Evolutionary conservation across 768 basidiomycete genomes (phyloP).

Genomic region (Hysterangium stoloniferum): DNA sequence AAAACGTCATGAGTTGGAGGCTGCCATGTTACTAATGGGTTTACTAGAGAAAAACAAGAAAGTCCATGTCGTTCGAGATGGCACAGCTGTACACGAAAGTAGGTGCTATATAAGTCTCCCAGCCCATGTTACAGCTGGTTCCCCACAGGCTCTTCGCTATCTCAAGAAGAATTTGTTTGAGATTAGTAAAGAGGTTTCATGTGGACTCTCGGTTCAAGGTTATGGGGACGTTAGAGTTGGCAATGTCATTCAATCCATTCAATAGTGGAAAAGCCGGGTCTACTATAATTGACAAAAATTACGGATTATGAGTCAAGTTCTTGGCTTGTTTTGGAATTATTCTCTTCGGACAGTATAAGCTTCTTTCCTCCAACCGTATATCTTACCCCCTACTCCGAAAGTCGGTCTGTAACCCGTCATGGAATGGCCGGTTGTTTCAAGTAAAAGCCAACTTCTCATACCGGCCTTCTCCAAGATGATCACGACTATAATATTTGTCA

Average conservation of each 20-base stretch:
- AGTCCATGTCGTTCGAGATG: slow-evolving; percentile 66
- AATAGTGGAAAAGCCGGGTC: slow-evolving; percentile 68
- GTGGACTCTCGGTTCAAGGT: slow-evolving; percentile 70
- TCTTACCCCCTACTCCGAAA: slow-evolving; percentile 88
- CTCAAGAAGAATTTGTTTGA: slow-evolving; percentile 85
- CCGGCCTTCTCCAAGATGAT: slow-evolving; percentile 76
- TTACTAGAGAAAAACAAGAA: slow-evolving; percentile 59
- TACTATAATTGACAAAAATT: slow-evolving; percentile 55
- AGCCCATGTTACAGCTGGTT: slow-evolving; percentile 39
- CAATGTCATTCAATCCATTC: no score
- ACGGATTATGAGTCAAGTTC: slow-evolving; percentile 29
- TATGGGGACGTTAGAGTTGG: slow-evolving; percentile 69
- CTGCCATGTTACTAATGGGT: slow-evolving; percentile 84
- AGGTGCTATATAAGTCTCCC: slow-evolving; percentile 13
- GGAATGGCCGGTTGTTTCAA: slow-evolving; percentile 69
- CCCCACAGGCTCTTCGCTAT: slow-evolving; percentile 75
- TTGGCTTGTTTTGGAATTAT: slow-evolving; percentile 26
- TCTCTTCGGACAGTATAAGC: slow-evolving; percentile 62
- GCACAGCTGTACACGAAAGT: slow-evolving; percentile 59
- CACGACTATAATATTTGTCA: slow-evolving; percentile 41
- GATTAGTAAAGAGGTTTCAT: slow-evolving; percentile 84
- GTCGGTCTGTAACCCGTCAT: slow-evolving; percentile 66
- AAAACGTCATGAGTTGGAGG: slow-evolving; percentile 74
- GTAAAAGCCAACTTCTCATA: slow-evolving; percentile 77
- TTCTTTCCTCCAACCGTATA: slow-evolving; percentile 84